Base-by-base conservation (phyloP, 257 asterid species). In the Agastache rugosa region DNA sequence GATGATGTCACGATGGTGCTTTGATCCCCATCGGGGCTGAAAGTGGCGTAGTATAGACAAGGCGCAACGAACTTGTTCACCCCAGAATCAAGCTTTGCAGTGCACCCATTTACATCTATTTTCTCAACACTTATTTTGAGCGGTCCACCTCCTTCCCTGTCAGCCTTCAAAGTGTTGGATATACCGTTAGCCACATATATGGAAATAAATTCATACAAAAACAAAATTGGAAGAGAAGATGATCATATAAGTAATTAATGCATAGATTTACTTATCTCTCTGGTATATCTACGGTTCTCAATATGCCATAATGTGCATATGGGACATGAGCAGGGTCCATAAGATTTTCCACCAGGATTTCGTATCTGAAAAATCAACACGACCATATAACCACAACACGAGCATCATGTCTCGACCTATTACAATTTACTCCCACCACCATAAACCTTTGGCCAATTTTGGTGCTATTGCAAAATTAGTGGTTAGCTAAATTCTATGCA, bases 301-400 rank as follows among this genome's bases (percentile, higher is more conserved):
- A 76, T 55, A 93, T 86, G 75, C 97, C 91, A 50, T 90, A 80
- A 83, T 93, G 98, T 41, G 98, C 96, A 45, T 93, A 93, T 27
- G 91, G 96, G 65, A 90, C 93, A 77, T 93, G 98, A 74, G 98
- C 84, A 63, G 96, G 97, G 81, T 93, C 98, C 97, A 93, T 91
- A 68, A 91, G 89, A 80, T 93, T 93, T 81, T 93, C 97, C 35
- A 71, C 81, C 73, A 93, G 85, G 71, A 89, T 71, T 75, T 91
- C 98, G 72, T 93, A 93, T 86, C 98, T 90, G 88, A 69, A 78
- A 70, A 78, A 16, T 37, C 42, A 37, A 37, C 42, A 37, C 42
- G 42, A 8, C 1, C 42, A 37, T 37, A 37, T 7, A 37, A 37
- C 42, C 42, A 37, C 42, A 37, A 37, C 42, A 37, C 42, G 2